phyloP scores from a whole-genome alignment of 805 yeast genomes.

The Candida endomychidarum region DNA sequence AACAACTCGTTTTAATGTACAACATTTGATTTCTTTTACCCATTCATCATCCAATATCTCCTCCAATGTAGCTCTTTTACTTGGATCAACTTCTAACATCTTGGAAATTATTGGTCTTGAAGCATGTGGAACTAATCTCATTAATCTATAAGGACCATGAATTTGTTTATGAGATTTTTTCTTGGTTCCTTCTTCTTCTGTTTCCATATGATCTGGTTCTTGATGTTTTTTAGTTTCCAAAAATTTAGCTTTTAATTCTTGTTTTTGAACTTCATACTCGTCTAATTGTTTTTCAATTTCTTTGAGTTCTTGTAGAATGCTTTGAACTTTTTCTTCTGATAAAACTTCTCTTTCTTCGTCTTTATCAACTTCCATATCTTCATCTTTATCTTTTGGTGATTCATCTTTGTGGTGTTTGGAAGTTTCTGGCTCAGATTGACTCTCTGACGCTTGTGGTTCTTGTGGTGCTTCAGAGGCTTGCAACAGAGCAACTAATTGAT shows the following conservation, averaged over 20 bases:
- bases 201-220: constrained; percentile 12
- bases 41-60: constrained; percentile 71
- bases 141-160: constrained; percentile 79
- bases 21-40: constrained; percentile 61
- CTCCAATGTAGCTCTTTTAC: constrained; percentile 60
- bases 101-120: constrained; percentile 70
- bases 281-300: constrained; percentile 38
- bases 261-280: constrained; percentile 35
- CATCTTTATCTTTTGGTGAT: constrained; percentile 1
- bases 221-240: constrained; percentile 19
- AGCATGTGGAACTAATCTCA: constrained; percentile 82
- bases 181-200: constrained; percentile 17
- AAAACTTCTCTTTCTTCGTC: constrained; percentile 28
- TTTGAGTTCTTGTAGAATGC: constrained; percentile 33
- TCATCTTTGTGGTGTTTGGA: constrained; percentile 5
- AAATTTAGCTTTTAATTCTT: constrained; percentile 34
- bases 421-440: no score
- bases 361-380: constrained; percentile 16
- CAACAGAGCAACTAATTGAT: constrained; percentile 8
- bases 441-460: no score
- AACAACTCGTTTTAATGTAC: constrained; percentile 45
- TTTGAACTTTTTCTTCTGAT: constrained; percentile 32
- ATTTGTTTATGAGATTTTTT: constrained; percentile 53
- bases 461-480: background rate
- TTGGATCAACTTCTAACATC: constrained; percentile 64